These are phyloP conservation scores for Rhodotorula sp. DNA, from an alignment of 1,284 basidiomycete species.

Conservation along the genomic window DNA sequence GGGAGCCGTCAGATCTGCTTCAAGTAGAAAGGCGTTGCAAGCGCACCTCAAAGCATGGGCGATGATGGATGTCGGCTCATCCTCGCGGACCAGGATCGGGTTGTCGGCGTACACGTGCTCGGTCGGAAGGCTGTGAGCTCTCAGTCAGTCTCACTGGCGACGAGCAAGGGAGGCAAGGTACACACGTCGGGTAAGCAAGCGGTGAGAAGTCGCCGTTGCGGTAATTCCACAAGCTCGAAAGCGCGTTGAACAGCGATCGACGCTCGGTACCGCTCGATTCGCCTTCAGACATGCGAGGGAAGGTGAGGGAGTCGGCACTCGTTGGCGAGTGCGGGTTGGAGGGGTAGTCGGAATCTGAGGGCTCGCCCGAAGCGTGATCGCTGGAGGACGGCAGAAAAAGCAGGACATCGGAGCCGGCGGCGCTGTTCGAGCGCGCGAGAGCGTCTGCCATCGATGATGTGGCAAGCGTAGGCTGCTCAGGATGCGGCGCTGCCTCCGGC, in stretches of 20 bases:
- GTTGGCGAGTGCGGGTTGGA: slow-evolving; percentile 40
- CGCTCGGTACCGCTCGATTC: slow-evolving; percentile 60
- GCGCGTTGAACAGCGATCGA: slow-evolving; percentile 75
- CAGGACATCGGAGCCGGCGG: neutral
- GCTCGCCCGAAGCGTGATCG: slow-evolving; percentile 6
- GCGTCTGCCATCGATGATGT: slow-evolving; percentile 24
- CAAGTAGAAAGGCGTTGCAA: neutral
- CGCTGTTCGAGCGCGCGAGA: slow-evolving; percentile 6
- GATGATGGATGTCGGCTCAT: slow-evolving; percentile 97
- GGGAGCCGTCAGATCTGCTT: neutral
- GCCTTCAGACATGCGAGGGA: slow-evolving; percentile 50
- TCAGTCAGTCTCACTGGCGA: neutral
- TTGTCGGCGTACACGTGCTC: slow-evolving; percentile 95
- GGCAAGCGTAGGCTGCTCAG: neutral
- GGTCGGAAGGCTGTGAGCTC: slow-evolving; percentile 47
- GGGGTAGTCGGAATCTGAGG: slow-evolving; percentile 22
- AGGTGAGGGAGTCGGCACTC: slow-evolving; percentile 20
- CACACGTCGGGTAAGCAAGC: slow-evolving; percentile 57
- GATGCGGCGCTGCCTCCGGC: neutral
- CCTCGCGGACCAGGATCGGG: slow-evolving; percentile 90
- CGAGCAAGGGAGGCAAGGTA: neutral
- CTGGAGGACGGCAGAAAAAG: neutral
- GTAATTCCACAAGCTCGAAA: slow-evolving; percentile 77
- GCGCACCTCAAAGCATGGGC: slow-evolving; percentile 85
- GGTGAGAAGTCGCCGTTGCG: slow-evolving; percentile 56